Conservation (phyloP, 2,329 filamentous ascomycete species). For the Diaporthe aspalathi region DNA sequence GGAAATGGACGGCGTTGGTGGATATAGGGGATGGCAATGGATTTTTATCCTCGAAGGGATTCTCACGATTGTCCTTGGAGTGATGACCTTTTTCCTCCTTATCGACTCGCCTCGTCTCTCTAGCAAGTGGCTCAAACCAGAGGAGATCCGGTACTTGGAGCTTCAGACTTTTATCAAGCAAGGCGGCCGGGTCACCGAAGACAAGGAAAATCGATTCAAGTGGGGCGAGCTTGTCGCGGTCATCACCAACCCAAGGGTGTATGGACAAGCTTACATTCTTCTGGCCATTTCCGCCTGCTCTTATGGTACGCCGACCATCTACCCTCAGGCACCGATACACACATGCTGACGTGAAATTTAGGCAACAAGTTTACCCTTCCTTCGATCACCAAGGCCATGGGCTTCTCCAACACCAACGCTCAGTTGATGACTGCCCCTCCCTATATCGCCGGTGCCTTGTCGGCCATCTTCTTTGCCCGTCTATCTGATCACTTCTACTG, state of each 20-base stretch:
- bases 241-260: slow-evolving; percentile 40
- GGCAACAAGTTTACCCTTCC: slow-evolving; percentile 45
- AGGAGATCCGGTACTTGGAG: slow-evolving; percentile 36
- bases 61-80: slow-evolving; percentile 69
- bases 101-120: slow-evolving; percentile 32
- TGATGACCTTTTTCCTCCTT: slow-evolving; percentile 59
- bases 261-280: slow-evolving; percentile 41
- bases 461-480: slow-evolving; percentile 73
- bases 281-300: slow-evolving; percentile 43
- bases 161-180: slow-evolving; percentile 23
- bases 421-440: slow-evolving; percentile 68
- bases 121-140: slow-evolving; percentile 30
- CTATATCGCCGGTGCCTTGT: slow-evolving; percentile 69
- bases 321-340: too few relatives aligned
- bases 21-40: slow-evolving; percentile 62
- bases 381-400: slow-evolving; percentile 52
- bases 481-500: slow-evolving; percentile 73
- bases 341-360: too few relatives aligned
- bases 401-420: slow-evolving; percentile 48
- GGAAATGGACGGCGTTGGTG: slow-evolving; percentile 55
- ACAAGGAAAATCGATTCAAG: too few relatives aligned
- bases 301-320: slow-evolving; percentile 48
- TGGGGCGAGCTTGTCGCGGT: too few relatives aligned
- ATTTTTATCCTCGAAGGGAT: slow-evolving; percentile 76
- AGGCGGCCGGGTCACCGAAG: background rate